Evolutionary conservation across 805 yeast species (phyloP), one percentile per base, ranked within the genome.

Genomic region (Blastobotrys chiropterorum): DNA sequence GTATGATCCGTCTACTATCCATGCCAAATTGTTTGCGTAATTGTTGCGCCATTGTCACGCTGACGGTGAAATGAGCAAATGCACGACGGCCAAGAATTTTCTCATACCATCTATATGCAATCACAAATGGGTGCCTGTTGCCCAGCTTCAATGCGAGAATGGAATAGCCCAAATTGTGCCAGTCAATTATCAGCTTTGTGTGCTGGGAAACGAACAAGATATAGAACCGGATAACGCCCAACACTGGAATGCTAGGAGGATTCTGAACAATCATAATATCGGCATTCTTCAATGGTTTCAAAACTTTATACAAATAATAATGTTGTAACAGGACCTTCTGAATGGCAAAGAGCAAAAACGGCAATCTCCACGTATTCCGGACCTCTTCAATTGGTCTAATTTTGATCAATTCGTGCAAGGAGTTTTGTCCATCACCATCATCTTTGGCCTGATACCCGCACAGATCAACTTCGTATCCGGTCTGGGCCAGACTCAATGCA

Each of bases 91-190:
- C 82, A 47, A 90, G 76, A 13, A 65, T 51, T 42, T 67, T 65
- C 67, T 94, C 99, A 62, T 90, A 85, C 4, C 68, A 52, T 51
- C 72, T 78, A 63, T 87, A 76, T 1, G 81, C 30, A 48, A 71
- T 66, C 1, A 90, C 95, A 50, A 86, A 67, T 0, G 85, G 82
- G 62, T 87, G 87, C 34, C 67, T 69, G 47, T 68, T 64, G 3
- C 74, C 63, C 58, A 81, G 80, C 59, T 81, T 81, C 62, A 92
- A 65, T 49, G 85, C 83, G 52, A 94, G 68, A 22, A 94, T 87
- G 1, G 95, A 79, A 67, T 80, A 92, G 41, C 95, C 96, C 59
- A 94, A 73, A 67, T 94, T 94, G 68, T 94, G 99, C 99, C 99
- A 94, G 68, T 94, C 99, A 47, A 94, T 79, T 17, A 94, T 76